These are phyloP conservation scores for Paraurostyla sp. DNA, from an alignment of 73 alveolate genomes.

Conservation along the genomic window DNA sequence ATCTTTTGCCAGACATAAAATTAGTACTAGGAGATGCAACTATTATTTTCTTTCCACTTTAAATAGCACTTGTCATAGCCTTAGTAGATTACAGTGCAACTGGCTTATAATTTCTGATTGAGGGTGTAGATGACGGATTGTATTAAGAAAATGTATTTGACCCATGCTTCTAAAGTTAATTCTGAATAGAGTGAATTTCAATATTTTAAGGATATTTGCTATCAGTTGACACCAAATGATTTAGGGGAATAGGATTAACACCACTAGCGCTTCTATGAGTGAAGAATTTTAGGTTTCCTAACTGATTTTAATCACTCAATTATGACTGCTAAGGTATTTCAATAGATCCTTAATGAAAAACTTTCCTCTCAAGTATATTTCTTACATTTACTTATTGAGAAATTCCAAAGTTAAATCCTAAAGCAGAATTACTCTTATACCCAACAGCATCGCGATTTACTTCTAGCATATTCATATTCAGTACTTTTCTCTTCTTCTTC, in stretches of 20 bases:
- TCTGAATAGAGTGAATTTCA: too few species aligned
- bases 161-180: too few species aligned
- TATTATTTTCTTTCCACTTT: background rate
- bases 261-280: conserved; percentile 27
- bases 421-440: background rate
- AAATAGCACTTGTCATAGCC: conserved; percentile 27
- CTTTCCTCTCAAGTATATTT: background rate
- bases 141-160: too few species aligned
- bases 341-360: background rate
- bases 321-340: background rate
- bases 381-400: conserved; percentile 35
- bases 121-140: conserved; percentile 12
- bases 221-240: too few species aligned
- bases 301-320: background rate
- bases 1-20: background rate
- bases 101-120: background rate
- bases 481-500: background rate
- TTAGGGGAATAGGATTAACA: background rate
- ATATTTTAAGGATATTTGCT: too few species aligned
- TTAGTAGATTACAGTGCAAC: too few species aligned
- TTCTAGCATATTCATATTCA: background rate
- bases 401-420: background rate
- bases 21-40: background rate
- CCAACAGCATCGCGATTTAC: background rate
- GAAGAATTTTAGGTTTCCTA: background rate